Percentiles rank a stretch among this genome's conserved stretches.
Conservation (phyloP, 2,329 filamentous ascomycete genomes). For the Talaromyces amestolkiae region DNA sequence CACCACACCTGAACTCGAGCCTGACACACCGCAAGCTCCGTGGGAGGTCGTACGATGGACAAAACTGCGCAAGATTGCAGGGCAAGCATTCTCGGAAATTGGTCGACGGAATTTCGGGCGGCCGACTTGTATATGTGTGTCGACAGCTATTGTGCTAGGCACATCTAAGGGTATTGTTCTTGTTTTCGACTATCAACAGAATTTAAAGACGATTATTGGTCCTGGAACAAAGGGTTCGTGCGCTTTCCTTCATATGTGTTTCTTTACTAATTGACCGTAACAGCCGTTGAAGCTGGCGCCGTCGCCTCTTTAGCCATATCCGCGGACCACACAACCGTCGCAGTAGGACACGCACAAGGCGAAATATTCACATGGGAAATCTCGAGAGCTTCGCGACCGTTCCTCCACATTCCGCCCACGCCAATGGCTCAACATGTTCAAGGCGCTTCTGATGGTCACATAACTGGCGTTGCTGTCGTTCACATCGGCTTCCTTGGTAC, state of each 20-base stretch:
- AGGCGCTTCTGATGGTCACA: slow-evolving; percentile 71
- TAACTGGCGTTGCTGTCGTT: slow-evolving; percentile 72
- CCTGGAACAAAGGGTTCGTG: slow-evolving; percentile 79
- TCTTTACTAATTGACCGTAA: neutral
- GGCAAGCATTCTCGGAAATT: slow-evolving; percentile 86
- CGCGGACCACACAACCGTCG: slow-evolving; percentile 88
- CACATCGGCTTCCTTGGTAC: slow-evolving; percentile 95
- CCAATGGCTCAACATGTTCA: slow-evolving; percentile 63
- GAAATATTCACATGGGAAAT: slow-evolving; percentile 98
- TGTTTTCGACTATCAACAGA: slow-evolving; percentile 97
- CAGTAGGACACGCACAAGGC: slow-evolving; percentile 83
- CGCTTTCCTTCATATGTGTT: neutral
- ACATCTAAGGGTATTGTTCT: slow-evolving; percentile 93
- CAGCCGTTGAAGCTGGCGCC: slow-evolving; percentile 84
- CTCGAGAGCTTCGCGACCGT: slow-evolving; percentile 74
- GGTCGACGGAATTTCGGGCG: slow-evolving; percentile 89
- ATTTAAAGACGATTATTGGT: slow-evolving; percentile 88
- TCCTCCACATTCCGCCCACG: slow-evolving; percentile 79
- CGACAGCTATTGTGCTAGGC: slow-evolving; percentile 82
- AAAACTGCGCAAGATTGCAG: slow-evolving; percentile 81
- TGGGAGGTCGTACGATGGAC: slow-evolving; percentile 99
- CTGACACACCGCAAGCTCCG: slow-evolving; percentile 71
- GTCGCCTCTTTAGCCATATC: slow-evolving; percentile 87
- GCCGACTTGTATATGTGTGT: slow-evolving; percentile 84
- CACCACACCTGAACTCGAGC: slow-evolving; percentile 59